Evolutionary conservation across 2,329 filamentous ascomycete species (phyloP).

Genomic region (Colletotrichum liriopes): DNA sequence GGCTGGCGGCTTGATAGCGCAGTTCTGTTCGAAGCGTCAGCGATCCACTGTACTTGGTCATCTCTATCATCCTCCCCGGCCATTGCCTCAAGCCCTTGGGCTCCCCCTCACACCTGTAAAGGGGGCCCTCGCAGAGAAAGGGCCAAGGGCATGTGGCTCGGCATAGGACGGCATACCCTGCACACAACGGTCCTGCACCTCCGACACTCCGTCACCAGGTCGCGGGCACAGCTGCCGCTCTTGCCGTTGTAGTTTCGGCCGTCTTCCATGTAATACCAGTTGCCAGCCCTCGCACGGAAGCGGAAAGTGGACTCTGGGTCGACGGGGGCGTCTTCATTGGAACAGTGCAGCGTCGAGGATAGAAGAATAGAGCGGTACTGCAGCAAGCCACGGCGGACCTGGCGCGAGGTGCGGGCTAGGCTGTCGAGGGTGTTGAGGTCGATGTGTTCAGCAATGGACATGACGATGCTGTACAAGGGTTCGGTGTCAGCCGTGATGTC

Average conservation of each 20-base stretch:
- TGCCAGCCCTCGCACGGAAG: constrained; percentile 70
- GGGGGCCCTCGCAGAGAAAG: background rate
- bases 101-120: constrained; percentile 14
- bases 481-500: constrained; percentile 16
- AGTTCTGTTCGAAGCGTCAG: constrained; percentile 75
- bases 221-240: constrained; percentile 84
- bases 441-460: constrained; percentile 81
- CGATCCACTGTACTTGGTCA: constrained; percentile 21
- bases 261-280: constrained; percentile 74
- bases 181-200: constrained; percentile 85
- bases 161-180: constrained; percentile 69
- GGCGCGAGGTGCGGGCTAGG: constrained; percentile 85
- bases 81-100: constrained; percentile 22
- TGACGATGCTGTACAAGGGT: constrained; percentile 75
- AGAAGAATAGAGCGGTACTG: constrained; percentile 84
- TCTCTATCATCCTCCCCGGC: constrained; percentile 22
- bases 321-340: constrained; percentile 75
- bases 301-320: constrained; percentile 71
- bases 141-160: constrained; percentile 30
- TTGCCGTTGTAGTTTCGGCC: constrained; percentile 74
- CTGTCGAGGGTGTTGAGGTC: constrained; percentile 91
- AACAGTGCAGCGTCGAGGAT: constrained; percentile 83
- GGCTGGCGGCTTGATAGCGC: constrained; percentile 86
- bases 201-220: constrained; percentile 88
- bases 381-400: constrained; percentile 82